These are phyloP conservation scores for Suillus placidus DNA, from an alignment of 768 basidiomycete species.

Conservation along the genomic window DNA sequence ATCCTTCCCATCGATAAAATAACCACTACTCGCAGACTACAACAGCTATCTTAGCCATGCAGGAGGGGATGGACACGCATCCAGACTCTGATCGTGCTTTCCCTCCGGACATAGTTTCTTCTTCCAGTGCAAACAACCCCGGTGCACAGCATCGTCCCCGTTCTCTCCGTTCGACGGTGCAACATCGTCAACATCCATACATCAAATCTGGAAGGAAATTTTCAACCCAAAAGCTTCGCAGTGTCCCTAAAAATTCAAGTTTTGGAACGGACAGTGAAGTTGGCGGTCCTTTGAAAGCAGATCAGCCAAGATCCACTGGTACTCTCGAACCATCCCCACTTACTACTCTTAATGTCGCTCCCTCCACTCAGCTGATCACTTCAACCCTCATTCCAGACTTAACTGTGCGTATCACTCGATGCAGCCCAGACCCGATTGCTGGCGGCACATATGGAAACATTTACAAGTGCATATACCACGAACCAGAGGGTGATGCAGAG, in stretches of 20 bases:
- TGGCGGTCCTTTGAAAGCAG: background rate
- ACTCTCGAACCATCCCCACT: background rate
- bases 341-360: background rate
- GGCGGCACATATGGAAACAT: background rate
- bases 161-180: background rate
- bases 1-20: background rate
- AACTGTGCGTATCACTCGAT: background rate
- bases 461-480: background rate
- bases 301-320: background rate
- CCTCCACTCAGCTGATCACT: background rate
- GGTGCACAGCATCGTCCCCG: background rate
- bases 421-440: background rate
- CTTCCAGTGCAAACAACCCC: background rate
- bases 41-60: background rate
- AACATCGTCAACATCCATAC: background rate
- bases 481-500: background rate
- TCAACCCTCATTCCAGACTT: background rate
- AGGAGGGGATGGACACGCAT: background rate
- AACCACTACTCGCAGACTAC: background rate
- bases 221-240: background rate
- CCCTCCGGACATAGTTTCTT: background rate
- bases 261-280: background rate
- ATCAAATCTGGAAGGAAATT: background rate
- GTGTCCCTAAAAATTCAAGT: background rate
- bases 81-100: background rate